Conservation (phyloP, 2,329 filamentous ascomycete species). For the Colletotrichum salicis region DNA sequence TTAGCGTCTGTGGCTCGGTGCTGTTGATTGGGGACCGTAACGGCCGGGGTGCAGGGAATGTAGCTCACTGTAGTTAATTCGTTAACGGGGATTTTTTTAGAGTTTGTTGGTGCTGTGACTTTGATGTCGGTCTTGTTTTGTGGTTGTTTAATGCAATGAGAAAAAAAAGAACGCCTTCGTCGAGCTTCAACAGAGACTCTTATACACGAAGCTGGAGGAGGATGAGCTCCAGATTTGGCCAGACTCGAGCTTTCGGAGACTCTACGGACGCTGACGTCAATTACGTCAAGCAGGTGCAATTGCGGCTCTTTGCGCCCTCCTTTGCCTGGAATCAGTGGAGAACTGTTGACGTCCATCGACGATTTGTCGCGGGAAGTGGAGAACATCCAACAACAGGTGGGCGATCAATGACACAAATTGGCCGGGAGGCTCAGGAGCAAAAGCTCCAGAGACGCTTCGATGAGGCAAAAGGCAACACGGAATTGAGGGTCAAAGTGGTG, state of each 20-base stretch:
- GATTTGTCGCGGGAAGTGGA: constrained; percentile 29
- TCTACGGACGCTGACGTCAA: constrained; percentile 34
- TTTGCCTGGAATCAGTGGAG: constrained; percentile 25
- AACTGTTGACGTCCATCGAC: constrained; percentile 21
- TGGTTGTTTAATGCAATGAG: constrained; percentile 12
- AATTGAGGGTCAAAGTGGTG: neutral
- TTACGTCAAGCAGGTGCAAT: constrained; percentile 36
- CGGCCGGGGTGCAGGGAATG: neutral
- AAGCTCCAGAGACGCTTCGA: constrained; percentile 20
- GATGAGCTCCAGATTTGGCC: neutral
- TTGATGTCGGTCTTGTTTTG: neutral
- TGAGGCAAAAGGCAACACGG: neutral
- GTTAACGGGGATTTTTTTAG: neutral
- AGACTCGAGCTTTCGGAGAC: neutral
- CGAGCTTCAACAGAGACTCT: neutral
- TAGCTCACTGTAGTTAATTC: constrained; percentile 4
- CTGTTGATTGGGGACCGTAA: neutral
- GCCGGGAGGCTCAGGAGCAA: constrained; percentile 11
- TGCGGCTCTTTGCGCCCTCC: constrained; percentile 23
- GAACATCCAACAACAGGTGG: constrained; percentile 16
- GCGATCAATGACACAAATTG: constrained; percentile 32
- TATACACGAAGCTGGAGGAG: constrained; percentile 8
- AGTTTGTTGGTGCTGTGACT: neutral
- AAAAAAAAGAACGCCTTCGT: no score
- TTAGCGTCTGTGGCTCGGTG: constrained; percentile 2